A percentile compares a stretch with the other conserved stretches of the same genome.
These are phyloP conservation scores for Medicago ruthenica DNA, from an alignment of 306 rosid species.

Conservation along the genomic window DNA sequence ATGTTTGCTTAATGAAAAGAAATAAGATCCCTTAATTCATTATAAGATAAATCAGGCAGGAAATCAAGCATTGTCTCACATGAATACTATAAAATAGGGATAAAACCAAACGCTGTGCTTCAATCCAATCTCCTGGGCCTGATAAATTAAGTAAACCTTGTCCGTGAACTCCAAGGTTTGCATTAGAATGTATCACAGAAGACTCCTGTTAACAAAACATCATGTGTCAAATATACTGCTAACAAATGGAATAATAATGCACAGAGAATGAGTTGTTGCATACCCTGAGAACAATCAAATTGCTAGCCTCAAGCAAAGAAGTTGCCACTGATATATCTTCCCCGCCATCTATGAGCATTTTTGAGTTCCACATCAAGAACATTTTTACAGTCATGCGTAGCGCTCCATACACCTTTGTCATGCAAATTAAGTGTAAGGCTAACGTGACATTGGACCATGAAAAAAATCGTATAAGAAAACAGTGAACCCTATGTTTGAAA, in stretches of 20 bases:
- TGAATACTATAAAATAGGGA: conserved; percentile 91
- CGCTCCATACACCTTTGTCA: conserved; percentile 89
- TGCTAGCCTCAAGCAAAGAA: conserved; percentile 94
- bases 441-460: conserved; percentile 6
- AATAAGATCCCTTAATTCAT: conserved; percentile 28
- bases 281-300: conserved; percentile 95
- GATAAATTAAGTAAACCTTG: conserved; percentile 96
- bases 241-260: conserved; percentile 42
- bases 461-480: conserved; percentile 12
- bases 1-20: conserved; percentile 17
- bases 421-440: conserved; percentile 25
- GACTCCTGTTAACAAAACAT: conserved; percentile 66
- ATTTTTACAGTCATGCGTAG: conserved; percentile 97
- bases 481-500: background rate
- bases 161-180: conserved; percentile 98
- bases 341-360: conserved; percentile 91
- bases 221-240: conserved; percentile 39
- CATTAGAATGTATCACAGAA: conserved; percentile 97
- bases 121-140: conserved; percentile 94
- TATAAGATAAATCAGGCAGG: conserved; percentile 2
- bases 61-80: conserved; percentile 57
- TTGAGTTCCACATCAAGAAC: conserved; percentile 99
- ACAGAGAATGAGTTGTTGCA: conserved; percentile 39
- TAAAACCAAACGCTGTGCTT: conserved; percentile 94
- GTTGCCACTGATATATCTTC: conserved; percentile 83